phyloP scores from a whole-genome alignment of 495 filamentous ascomycete species.

The Penicillium canariense region DNA sequence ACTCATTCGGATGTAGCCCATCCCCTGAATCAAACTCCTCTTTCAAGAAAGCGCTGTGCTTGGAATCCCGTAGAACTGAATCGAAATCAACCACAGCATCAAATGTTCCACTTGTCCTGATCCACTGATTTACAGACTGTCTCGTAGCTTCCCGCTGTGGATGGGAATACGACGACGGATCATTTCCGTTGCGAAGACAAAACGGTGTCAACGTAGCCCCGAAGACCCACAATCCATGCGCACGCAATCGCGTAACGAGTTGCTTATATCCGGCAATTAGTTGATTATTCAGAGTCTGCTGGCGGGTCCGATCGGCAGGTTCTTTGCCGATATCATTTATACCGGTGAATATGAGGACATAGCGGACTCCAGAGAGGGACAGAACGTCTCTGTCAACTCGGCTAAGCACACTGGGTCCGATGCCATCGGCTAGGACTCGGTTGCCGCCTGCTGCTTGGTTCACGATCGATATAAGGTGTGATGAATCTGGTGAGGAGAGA shows the following conservation, averaged over 20 bases:
- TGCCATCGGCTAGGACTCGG: slow-evolving; percentile 58
- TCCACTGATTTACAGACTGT: slow-evolving; percentile 61
- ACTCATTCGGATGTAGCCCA: slow-evolving; percentile 68
- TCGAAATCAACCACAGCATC: slow-evolving; percentile 66
- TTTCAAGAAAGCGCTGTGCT: slow-evolving; percentile 41
- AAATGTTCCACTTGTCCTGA: slow-evolving; percentile 55
- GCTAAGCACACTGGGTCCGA: slow-evolving; percentile 59
- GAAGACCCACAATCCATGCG: slow-evolving; percentile 55
- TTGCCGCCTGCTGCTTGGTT: slow-evolving; percentile 79
- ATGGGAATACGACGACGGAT: slow-evolving; percentile 49
- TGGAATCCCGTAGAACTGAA: slow-evolving; percentile 51
- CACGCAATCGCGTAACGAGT: slow-evolving; percentile 56
- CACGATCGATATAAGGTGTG: slow-evolving; percentile 49
- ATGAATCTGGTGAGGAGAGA: slow-evolving; percentile 44
- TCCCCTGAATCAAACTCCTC: slow-evolving; percentile 63
- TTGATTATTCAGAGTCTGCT: slow-evolving; percentile 47
- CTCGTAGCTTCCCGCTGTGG: slow-evolving; percentile 56
- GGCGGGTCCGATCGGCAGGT: slow-evolving; percentile 42
- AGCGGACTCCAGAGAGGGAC: slow-evolving; percentile 52
- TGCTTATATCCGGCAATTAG: slow-evolving; percentile 57
- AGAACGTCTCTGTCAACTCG: slow-evolving; percentile 66
- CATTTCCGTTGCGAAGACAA: slow-evolving; percentile 28
- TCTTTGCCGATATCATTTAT: slow-evolving; percentile 70
- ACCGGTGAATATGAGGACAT: slow-evolving; percentile 69
- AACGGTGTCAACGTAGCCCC: slow-evolving; percentile 72